phyloP scores from a whole-genome alignment of 2,329 filamentous ascomycete genomes.

The Bipolaris victoriae region DNA sequence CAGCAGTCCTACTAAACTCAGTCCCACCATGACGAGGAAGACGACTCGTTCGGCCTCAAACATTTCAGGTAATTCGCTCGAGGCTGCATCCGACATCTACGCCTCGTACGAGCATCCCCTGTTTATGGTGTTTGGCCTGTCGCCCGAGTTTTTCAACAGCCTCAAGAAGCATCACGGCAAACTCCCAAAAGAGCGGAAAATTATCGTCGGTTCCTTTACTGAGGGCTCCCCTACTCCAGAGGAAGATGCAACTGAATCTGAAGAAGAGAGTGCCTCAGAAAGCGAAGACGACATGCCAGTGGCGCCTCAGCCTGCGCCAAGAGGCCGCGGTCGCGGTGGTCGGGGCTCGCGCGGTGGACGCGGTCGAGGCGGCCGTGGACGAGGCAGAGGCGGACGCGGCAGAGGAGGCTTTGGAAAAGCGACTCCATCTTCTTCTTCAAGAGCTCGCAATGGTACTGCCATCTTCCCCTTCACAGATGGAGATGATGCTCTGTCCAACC shows the following conservation, averaged over 20 bases:
- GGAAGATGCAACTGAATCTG: conserved; percentile 28
- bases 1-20: conserved; percentile 33
- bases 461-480: conserved; percentile 43
- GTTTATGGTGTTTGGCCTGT: conserved; percentile 45
- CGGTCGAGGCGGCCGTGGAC: conserved; percentile 35
- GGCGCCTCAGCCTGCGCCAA: conserved; percentile 27
- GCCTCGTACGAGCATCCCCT: conserved; percentile 42
- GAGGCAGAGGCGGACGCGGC: conserved; percentile 40
- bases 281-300: conserved; percentile 32
- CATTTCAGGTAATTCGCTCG: conserved; percentile 42
- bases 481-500: conserved; percentile 45
- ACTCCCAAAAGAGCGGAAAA: conserved; percentile 33
- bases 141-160: conserved; percentile 41
- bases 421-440: conserved; percentile 37
- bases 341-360: conserved; percentile 40
- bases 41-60: conserved; percentile 47
- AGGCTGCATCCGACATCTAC: conserved; percentile 37
- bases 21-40: conserved; percentile 39
- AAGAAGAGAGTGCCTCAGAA: conserved; percentile 30
- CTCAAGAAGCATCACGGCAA: conserved; percentile 39
- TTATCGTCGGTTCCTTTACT: conserved; percentile 19
- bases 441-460: conserved; percentile 42
- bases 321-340: conserved; percentile 36
- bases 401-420: conserved; percentile 30
- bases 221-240: conserved; percentile 24